Evolutionary conservation across 768 basidiomycete species (phyloP).

Genomic region (Asterophora parasitica): DNA sequence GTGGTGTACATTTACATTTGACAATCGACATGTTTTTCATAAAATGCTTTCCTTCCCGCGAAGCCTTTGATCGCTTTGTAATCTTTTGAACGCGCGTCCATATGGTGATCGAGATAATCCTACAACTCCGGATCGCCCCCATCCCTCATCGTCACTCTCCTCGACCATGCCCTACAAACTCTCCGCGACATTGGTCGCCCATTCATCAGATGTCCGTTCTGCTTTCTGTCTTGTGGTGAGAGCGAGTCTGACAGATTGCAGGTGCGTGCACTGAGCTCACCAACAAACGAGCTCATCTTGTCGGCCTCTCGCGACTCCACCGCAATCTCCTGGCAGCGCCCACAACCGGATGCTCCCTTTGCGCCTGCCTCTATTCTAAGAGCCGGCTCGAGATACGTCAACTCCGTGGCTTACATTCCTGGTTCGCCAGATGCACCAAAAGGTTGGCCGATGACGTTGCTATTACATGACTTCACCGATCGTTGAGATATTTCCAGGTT

Average conservation of each 20-base stretch:
- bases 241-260: conserved; percentile 29
- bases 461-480: conserved; percentile 6
- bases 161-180: conserved; percentile 66
- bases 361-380: conserved; percentile 47
- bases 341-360: conserved; percentile 45
- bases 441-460: conserved; percentile 42
- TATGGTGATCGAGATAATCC: conserved; percentile 1
- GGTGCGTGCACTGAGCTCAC: conserved; percentile 81
- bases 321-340: conserved; percentile 78
- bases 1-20: conserved; percentile 65
- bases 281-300: conserved; percentile 71
- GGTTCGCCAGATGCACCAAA: conserved; percentile 65
- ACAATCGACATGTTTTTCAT: conserved; percentile 2
- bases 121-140: conserved; percentile 26
- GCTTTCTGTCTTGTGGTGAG: conserved; percentile 8
- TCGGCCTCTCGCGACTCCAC: conserved; percentile 92
- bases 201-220: conserved; percentile 68
- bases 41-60: background rate
- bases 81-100: conserved; percentile 8
- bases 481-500: conserved; percentile 50
- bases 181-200: conserved; percentile 64
- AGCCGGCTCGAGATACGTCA: conserved; percentile 73
- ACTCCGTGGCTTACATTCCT: conserved; percentile 73
- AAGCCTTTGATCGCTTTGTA: too few relatives aligned
- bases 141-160: conserved; percentile 5